These are phyloP conservation scores for Hypomontagnella monticulosa DNA, from an alignment of 495 filamentous ascomycete species.

Conservation along the genomic window DNA sequence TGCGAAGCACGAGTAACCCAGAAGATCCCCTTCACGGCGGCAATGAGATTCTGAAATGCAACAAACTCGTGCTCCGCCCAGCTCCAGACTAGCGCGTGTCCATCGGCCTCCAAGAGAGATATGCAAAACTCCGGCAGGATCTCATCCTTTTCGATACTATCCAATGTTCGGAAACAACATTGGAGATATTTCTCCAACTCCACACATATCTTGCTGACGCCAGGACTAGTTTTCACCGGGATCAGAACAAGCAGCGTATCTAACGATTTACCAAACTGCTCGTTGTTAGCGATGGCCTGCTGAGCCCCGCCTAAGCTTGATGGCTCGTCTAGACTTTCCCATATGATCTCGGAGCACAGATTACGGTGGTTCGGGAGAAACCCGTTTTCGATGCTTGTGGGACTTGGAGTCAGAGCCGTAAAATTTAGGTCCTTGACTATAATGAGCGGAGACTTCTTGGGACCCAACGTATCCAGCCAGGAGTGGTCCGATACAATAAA, in stretches of 20 bases:
- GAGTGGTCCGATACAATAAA: constrained; percentile 27
- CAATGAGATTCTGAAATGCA: constrained; percentile 27
- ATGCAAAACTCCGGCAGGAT: constrained; percentile 30
- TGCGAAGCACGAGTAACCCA: constrained; percentile 46
- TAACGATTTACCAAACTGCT: background rate
- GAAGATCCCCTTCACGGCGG: constrained; percentile 29
- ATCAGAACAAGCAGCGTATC: constrained; percentile 23
- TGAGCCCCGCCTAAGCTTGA: background rate
- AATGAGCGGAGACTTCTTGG: constrained; percentile 7
- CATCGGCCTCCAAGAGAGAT: constrained; percentile 40
- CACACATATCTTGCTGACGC: background rate
- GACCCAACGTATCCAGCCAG: constrained; percentile 11
- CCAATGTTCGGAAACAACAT: constrained; percentile 28
- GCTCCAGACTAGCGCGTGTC: constrained; percentile 31
- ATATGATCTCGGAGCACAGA: constrained; percentile 45
- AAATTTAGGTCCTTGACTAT: constrained; percentile 35
- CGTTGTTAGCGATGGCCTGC: background rate
- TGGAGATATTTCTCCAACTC: constrained; percentile 6
- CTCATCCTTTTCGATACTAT: constrained; percentile 12
- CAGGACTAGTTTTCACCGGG: background rate
- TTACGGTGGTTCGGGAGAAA: constrained; percentile 47
- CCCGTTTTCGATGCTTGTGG: constrained; percentile 4
- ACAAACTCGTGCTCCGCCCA: constrained; percentile 39
- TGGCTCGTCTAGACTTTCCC: constrained; percentile 36
- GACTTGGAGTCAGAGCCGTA: constrained; percentile 13